Base-by-base conservation (phyloP, 1,284 basidiomycete species). In the Heterobasidion irregulare region DNA sequence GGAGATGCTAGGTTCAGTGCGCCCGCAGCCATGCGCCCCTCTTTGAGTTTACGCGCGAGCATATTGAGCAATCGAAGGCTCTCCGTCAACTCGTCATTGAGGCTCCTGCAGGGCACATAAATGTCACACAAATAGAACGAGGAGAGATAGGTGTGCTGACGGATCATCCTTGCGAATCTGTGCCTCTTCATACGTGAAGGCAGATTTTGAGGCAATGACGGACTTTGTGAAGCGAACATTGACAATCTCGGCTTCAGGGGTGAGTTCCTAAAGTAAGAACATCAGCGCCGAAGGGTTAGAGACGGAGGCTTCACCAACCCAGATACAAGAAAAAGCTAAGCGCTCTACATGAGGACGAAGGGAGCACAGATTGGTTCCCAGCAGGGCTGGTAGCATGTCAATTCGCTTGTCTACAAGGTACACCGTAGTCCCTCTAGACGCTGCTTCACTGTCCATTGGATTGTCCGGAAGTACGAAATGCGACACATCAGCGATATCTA, bases 331-430 rank as follows among this genome's bases (percentile, higher is more conserved):
- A 69, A 99, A 99, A 0, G 97, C 97, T 35, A 99, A 72, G 41
- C 97, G 79, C 72, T 99, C 97, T 2, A 99, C 96, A 64, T 89
- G 82, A 0, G 96, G 94, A 45, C 96, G 77, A 47, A 99, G 75
- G 1, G 94, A 98, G 68, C 97, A 99, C 7, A 99, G 74, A 64
- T 99, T 99, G 2, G 97, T 99, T 1, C 97, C 97, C 8, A 99
- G 79, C 8, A 99, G 76, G 15, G 89, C 79, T 0, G 97, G 97
- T 53, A 99, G 78, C 97, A 99, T 99, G 74, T 99, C 97, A 55
- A 99, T 96, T 43, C 97, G 89, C 72, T 96, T 97, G 76, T 99
- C 97, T 2, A 99, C 97, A 6, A 99, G 82, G 68, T 99, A 99
- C 3, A 99, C 97, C 0, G 97, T 99, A 0, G 96, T 99, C 10